Base-by-base conservation (phyloP, 2,329 filamentous ascomycete species). In the Chrysoporthe deuterocubensis region DNA sequence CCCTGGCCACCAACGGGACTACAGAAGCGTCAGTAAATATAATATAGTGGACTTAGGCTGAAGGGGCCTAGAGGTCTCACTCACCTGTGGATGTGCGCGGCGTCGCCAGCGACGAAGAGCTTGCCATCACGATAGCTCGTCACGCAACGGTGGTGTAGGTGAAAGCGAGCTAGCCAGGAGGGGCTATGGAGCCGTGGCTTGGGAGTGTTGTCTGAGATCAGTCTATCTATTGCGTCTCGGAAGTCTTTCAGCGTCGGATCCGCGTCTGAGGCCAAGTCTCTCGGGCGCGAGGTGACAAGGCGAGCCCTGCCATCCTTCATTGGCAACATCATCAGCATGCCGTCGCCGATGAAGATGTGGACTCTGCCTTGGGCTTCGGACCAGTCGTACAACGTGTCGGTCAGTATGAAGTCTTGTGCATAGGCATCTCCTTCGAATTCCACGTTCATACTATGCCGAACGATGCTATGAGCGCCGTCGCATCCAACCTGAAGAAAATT, bases 81-180 rank as follows among this genome's bases (percentile, higher is more conserved):
- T 34, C 54, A 57, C 54, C 54, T 84, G 71, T 88, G 85, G 11
- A 85, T 84, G 69, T 88, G 85, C 0, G 83, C 84, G 8, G 85
- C 85, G 67, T 89, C 86, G n/a, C 86, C 86, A 2, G 83, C 85
- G 0, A 89, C 77, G 62, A 88, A 83, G 4, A 85, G 77, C 2
- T 84, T 80, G 3, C 82, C 81, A 34, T 79, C 78, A 6, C 81
- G 81, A 71, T 85, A 84, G 8, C 69, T 71, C 18, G 77, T 75
- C 2, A 79, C 78, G 42, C 80, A 77, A 7, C 81, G 78, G 70
- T 82, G 79, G 71, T 84, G 82, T 8, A 83, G 77, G 2, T 77
- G 79, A 72, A 85, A 86, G 14, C 78, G 56, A 72, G 63, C 14
- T 77, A 70, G 26, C 60, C 60, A 62, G 8, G 6, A 2, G 4